A percentile compares a stretch with the other conserved stretches of the same genome.
Conservation (phyloP, 192 early-diverging fungal genomes). For the Umbelopsis sp. region DNA sequence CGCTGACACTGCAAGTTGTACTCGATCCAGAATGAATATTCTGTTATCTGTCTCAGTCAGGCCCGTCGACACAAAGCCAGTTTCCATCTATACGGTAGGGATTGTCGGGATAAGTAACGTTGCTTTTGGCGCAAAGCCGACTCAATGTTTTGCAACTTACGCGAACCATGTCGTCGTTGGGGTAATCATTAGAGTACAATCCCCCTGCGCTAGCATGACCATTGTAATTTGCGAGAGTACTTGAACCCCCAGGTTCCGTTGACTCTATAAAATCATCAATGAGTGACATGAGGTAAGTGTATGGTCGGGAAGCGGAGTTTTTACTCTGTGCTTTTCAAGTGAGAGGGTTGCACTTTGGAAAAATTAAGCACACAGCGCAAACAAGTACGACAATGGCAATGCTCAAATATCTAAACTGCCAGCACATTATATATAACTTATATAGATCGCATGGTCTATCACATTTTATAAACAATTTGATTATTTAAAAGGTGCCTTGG, state of each 20-base stretch:
- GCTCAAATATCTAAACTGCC: too few species aligned
- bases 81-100: constrained; percentile 47
- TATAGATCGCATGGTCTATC: too few species aligned
- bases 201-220: constrained; percentile 19
- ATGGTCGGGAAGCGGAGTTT: constrained; percentile 1
- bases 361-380: too few species aligned
- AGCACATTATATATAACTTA: too few species aligned
- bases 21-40: constrained; percentile 85
- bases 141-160: not conserved
- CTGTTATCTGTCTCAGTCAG: constrained; percentile 50
- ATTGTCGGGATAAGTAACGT: constrained; percentile 13
- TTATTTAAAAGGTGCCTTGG: too few species aligned
- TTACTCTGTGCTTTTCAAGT: too few species aligned
- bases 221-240: constrained; percentile 21
- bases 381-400: too few species aligned
- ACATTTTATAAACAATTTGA: too few species aligned
- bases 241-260: constrained; percentile 32
- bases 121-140: not conserved
- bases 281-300: constrained; percentile 40
- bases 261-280: constrained; percentile 51
- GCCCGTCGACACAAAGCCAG: constrained; percentile 59
- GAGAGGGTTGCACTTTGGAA: too few species aligned
- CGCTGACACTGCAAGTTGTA: constrained; percentile 88
- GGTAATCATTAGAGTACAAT: constrained; percentile 25
- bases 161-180: constrained; percentile 32